Conservation (phyloP, 2,329 filamentous ascomycete genomes). For the Ophioceras dolichostomum region DNA sequence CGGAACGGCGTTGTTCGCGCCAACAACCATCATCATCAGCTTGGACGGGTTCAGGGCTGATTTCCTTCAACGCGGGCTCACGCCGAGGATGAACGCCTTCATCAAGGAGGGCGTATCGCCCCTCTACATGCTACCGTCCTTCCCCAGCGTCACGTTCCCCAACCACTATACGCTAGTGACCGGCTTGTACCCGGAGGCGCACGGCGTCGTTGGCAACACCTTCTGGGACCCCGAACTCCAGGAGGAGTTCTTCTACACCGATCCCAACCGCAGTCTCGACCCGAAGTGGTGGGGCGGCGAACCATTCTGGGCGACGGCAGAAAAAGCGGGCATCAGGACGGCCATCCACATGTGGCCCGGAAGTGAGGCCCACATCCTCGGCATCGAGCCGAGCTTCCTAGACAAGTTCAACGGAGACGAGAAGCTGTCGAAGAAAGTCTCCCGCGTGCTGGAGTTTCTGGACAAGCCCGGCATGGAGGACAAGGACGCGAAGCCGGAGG, state of each 20-base stretch:
- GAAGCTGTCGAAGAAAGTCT: slow-evolving; percentile 60
- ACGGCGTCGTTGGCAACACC: slow-evolving; percentile 85
- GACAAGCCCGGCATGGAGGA: slow-evolving; percentile 67
- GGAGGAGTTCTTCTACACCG: slow-evolving; percentile 80
- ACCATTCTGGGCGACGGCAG: slow-evolving; percentile 87
- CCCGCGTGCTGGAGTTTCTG: slow-evolving; percentile 67
- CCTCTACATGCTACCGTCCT: slow-evolving; percentile 84
- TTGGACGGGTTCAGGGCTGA: slow-evolving; percentile 94
- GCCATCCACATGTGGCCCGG: slow-evolving; percentile 99
- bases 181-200: slow-evolving; percentile 81
- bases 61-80: slow-evolving; percentile 73
- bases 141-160: slow-evolving; percentile 92
- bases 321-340: slow-evolving; percentile 63
- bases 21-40: slow-evolving; percentile 87
- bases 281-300: slow-evolving; percentile 93
- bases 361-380: slow-evolving; percentile 72
- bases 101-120: slow-evolving; percentile 78
- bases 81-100: slow-evolving; percentile 69
- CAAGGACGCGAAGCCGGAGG: slow-evolving; percentile 29
- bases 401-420: slow-evolving; percentile 80
- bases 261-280: slow-evolving; percentile 62
- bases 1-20: slow-evolving; percentile 77
- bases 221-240: slow-evolving; percentile 78
- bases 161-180: slow-evolving; percentile 93
- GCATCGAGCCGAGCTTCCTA: slow-evolving; percentile 64